Evolutionary conservation across 306 rosid species (phyloP), one percentile per base, ranked within the genome.

Genomic region (Ormosia emarginata): DNA sequence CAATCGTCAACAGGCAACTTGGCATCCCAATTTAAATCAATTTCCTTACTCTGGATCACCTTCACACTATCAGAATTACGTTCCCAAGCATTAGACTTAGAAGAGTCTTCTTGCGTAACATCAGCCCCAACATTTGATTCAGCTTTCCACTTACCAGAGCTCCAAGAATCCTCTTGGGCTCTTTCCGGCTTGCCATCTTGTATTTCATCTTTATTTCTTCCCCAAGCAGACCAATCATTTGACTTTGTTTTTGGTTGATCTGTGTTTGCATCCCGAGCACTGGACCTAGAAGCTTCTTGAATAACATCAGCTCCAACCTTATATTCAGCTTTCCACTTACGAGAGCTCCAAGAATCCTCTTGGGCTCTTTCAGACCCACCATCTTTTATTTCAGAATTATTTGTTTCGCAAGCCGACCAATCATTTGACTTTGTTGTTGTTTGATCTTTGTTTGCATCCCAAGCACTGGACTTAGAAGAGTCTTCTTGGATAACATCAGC

Each of bases 61-160:
- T 73, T 81, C 55, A 30, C 83, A 57, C 36, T 68, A 43, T 79
- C 82, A 43, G 83, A 37, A 14, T 75, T 86, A 18, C 32, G 80
- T 9, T 69, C 77, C 86, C 82, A 87, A 36, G 67, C 87, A 67
- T 46, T 63, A 47, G 87, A 72, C 5, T 13, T 67, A 24, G 82
- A 40, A 58, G 78, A 66, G 57, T 79, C 78, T 17, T 71, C 58
- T 30, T 64, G 74, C 40, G 40, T 56, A 61, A 8, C 74, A 70
- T 52, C 81, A 39, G 65, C 69, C 49, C 53, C 67, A 49, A 32
- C 74, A 8, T 62, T 33, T 3, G 78, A 15, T 17, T 75, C 79
- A 61, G 44, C 50, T 65, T 71, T 80, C 84, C 46, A 3, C 32
- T 41, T 61, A 47, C 55, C 84, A 24, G 50, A 58, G 47, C 65